Base-by-base conservation (phyloP, 768 basidiomycete genomes). In the Suillus hirtellus region DNA sequence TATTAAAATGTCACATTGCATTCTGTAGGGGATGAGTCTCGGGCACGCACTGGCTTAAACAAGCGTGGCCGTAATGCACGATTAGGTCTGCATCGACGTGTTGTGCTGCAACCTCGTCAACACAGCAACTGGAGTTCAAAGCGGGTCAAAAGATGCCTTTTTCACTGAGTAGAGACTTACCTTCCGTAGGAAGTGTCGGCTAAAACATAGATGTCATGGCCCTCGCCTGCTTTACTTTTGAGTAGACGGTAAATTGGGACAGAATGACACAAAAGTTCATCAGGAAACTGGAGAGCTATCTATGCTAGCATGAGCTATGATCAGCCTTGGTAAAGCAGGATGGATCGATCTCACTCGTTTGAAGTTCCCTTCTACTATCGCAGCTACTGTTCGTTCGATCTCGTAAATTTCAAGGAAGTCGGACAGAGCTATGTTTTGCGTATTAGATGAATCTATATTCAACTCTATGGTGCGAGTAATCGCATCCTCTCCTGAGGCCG, bases 141-240 rank as follows among this genome's bases (percentile, higher is more conserved):
- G 31, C 38, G 27, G 8, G 31, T 65, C 34, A 70, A 63, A 54
- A 53, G 11, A n/a, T 55, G 42, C 50, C 21, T 17, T 54, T 42
- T 55, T 24, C 4, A 54, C 17, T 24, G 5, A 61, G 42, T 10
- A 21, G 68, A 68, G 11, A n/a, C 86, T 52, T 78, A 87, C 96
- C 92, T 96, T 77, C 96, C 97, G 75, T 98, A 98, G 4, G 96
- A 96, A 24, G 96, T 98, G 76, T 99, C 96, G 14, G 96, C 96
- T n/a, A 98, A 82, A 5, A 97, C 89, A 73, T 94, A 96, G 27
- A 93, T 78, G 68, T 96, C 90, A 59, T 78, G 79, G 21, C 55
- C 73, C 1, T 67, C 58, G 52, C 81, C 78, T 27, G 87, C 72
- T 61, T 70, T 75, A 2, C 71, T 71, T 70, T 89, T 91, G 42